These are phyloP conservation scores for Aspergillus asperescens DNA, from an alignment of 495 filamentous ascomycete genomes.

Conservation along the genomic window DNA sequence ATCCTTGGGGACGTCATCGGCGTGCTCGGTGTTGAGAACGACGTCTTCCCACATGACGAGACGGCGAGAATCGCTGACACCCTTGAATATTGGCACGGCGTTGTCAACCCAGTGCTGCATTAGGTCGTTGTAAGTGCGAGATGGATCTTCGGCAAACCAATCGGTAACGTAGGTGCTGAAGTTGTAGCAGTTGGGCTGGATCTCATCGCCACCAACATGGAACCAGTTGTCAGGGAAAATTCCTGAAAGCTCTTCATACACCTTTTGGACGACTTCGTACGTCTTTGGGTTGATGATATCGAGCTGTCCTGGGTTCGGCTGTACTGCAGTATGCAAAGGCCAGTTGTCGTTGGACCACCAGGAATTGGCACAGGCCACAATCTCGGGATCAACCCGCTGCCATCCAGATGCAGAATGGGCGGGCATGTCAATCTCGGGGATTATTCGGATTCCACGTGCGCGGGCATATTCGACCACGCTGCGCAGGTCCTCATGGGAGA, in stretches of 20 bases:
- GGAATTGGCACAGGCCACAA: constrained; percentile 47
- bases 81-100: constrained; percentile 49
- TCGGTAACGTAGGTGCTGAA: constrained; percentile 41
- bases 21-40: constrained; percentile 35
- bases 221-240: constrained; percentile 52
- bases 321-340: constrained; percentile 48
- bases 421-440: constrained; percentile 52
- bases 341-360: constrained; percentile 56
- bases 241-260: constrained; percentile 48
- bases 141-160: constrained; percentile 46
- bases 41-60: constrained; percentile 57
- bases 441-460: constrained; percentile 43
- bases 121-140: constrained; percentile 49
- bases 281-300: constrained; percentile 52
- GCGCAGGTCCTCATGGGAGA: constrained; percentile 35
- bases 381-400: constrained; percentile 48
- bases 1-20: constrained; percentile 44
- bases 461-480: constrained; percentile 43
- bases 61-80: constrained; percentile 33
- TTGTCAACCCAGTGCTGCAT: constrained; percentile 52
- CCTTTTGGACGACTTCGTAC: constrained; percentile 47
- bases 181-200: constrained; percentile 51
- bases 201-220: constrained; percentile 52
- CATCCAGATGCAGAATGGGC: constrained; percentile 48
- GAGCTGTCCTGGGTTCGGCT: constrained; percentile 53